Conservation (phyloP, 2,329 filamentous ascomycete species). For the Colletotrichum salicis region DNA sequence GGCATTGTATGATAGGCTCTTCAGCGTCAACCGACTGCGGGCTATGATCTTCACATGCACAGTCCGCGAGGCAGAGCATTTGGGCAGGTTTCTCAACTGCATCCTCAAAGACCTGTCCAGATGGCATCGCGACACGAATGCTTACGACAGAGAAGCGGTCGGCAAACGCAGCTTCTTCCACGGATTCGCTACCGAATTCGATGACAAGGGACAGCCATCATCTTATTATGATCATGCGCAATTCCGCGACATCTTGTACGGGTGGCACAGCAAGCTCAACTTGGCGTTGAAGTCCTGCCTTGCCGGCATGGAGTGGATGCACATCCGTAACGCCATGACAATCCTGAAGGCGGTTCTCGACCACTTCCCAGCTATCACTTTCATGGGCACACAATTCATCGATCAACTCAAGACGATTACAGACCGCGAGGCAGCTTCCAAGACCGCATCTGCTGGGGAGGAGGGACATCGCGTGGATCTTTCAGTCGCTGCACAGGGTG, state of each 20-base stretch:
- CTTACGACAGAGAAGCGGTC: conserved; percentile 86
- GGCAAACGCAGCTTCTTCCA: conserved; percentile 62
- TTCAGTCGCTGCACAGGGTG: conserved; percentile 77
- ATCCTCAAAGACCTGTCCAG: conserved; percentile 80
- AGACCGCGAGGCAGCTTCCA: conserved; percentile 66
- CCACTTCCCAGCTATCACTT: conserved; percentile 88
- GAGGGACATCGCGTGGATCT: conserved; percentile 76
- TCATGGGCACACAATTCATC: conserved; percentile 78
- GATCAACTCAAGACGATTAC: conserved; percentile 74
- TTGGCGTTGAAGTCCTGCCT: conserved; percentile 85
- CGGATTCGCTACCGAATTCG: conserved; percentile 82
- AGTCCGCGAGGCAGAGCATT: conserved; percentile 87
- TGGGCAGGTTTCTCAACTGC: conserved; percentile 91
- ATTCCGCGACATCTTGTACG: conserved; percentile 85
- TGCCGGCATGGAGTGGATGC: conserved; percentile 90
- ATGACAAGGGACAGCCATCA: conserved; percentile 75
- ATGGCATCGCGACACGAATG: conserved; percentile 73
- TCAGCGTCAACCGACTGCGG: conserved; percentile 83
- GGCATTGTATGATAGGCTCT: conserved; percentile 84
- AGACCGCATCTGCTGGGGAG: conserved; percentile 58
- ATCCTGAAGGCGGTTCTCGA: conserved; percentile 84
- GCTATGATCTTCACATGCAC: conserved; percentile 90
- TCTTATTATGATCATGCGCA: conserved; percentile 84
- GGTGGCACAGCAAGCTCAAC: conserved; percentile 89
- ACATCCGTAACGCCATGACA: conserved; percentile 94